Evolutionary conservation across 768 basidiomycete species (phyloP), one percentile per base, ranked within the genome.

Genomic region (Suillus discolor): DNA sequence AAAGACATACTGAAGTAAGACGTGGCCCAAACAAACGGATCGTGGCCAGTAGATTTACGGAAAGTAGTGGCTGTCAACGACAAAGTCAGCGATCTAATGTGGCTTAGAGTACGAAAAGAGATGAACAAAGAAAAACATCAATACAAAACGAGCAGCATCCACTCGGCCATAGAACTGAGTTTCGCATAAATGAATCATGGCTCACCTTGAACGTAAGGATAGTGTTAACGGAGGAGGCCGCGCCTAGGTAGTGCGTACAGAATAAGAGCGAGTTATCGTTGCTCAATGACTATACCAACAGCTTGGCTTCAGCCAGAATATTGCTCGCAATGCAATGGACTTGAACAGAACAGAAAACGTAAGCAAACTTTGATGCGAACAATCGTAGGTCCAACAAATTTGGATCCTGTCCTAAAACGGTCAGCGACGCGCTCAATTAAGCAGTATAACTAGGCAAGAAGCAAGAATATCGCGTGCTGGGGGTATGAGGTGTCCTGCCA

Each of bases 141-240:
- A 34, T 13, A 55, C 20, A 36, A 55, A 55, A 55, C 36, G 20
- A n/a, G 54, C 34, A 42, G 42, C 25, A 28, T 59, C n/a, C 15
- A 39, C 36, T 39, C 15, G 61, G 51, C n/a, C 65, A 77, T 77
- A 73, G 20, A 71, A 70, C 72, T 70, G 42, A 72, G 65, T 68
- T 57, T 61, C 44, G 54, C 57, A 18, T 60, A 61, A 53, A 64
- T 63, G 59, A 34, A 41, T 20, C 57, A 69, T 62, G 64, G 75
- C 81, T 66, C 68, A 88, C 88, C 84, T 85, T 80, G 78, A 69
- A 75, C 71, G 78, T 79, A 89, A 87, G 68, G 88, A 90, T 73
- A 77, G 86, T 84, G 75, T 76, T 74, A 71, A 81, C 86, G 87
- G 87, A 89, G 87, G 87, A 87, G 86, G 88, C 88, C 88, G 87